Evolutionary conservation across 257 asterid species (phyloP), one percentile per base, ranked within the genome.

Genomic region (Capsicum chinense): DNA sequence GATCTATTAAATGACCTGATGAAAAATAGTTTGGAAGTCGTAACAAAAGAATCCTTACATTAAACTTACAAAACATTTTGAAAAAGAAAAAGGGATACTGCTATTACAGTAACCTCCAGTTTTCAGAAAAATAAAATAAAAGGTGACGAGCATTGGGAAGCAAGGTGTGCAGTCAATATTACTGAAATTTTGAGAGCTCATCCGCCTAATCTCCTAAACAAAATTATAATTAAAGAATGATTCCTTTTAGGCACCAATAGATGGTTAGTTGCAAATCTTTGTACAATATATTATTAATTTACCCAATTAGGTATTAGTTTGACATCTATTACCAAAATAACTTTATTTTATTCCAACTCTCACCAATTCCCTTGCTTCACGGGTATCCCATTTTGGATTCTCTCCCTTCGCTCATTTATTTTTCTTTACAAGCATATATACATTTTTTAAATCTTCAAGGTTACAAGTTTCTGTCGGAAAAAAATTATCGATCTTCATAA

Each of bases 81-180:
- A 52, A 50, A 50, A 54, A 76, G 44, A 26, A 26, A 26, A 54
- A 52, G 13, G 9, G 6, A 3, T 76, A 21, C 48, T 52, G 62
- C 42, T 52, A 52, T 50, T 26, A 54, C 81, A 76, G 81, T 54
- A 26, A 76, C 52, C n/a, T 54, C n/a, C 47, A 52, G 63, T 5
- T 66, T 66, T 6, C 9, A 10, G 42, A 10, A 63, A 42, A 66
- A 33, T 12, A 66, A 66, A 33, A 66, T 33, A 48, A 52, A 52
- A 76, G 80, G 80, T 48, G 80, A 19, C 80, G 48, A 48, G 39
- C 37, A 73, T 76, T 76, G 63, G 63, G 42, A 76, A 12, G 64
- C 81, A 52, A 76, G 81, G 81, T 76, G 81, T 76, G 44, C 26
- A 76, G 64, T 76, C 81, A 76, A 76, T 76, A 44, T 44, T 44